A percentile compares a stretch with the other conserved stretches of the same genome.
Conservation (phyloP, 2,329 filamentous ascomycete species). For the Dactylellina drechsleri region DNA sequence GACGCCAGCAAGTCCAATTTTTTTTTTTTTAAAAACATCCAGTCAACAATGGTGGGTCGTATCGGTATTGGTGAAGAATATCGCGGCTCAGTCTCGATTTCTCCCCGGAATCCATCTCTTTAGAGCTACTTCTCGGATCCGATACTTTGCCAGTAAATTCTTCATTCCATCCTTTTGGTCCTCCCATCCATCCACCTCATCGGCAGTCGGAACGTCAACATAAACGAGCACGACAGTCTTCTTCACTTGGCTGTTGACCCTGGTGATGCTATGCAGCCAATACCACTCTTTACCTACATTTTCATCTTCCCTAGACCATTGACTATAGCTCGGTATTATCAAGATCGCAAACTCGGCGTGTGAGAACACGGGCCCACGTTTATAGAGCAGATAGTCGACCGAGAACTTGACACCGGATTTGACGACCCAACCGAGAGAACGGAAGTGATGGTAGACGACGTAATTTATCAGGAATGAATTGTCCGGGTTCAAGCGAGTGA, state of each 20-base stretch:
- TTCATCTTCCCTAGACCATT: slow-evolving; percentile 72
- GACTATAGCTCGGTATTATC: slow-evolving; percentile 81
- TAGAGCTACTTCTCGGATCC: slow-evolving; percentile 80
- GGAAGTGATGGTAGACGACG: slow-evolving; percentile 92
- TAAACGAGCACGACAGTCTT: slow-evolving; percentile 92
- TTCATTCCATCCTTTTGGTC: slow-evolving; percentile 68
- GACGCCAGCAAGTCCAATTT: too few species aligned
- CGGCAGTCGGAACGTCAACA: slow-evolving; percentile 84
- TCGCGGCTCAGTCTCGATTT: slow-evolving; percentile 68
- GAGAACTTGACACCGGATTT: slow-evolving; percentile 93
- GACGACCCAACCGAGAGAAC: slow-evolving; percentile 93
- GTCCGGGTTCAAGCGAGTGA: slow-evolving; percentile 70
- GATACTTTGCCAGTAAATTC: slow-evolving; percentile 74
- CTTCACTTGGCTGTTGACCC: slow-evolving; percentile 86
- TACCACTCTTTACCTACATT: slow-evolving; percentile 70
- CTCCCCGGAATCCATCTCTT: slow-evolving; percentile 87
- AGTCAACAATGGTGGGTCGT: not conserved
- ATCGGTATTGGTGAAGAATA: too few species aligned
- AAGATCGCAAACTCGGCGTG: slow-evolving; percentile 93
- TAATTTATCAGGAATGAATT: slow-evolving; percentile 88
- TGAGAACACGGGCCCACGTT: slow-evolving; percentile 89
- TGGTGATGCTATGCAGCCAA: slow-evolving; percentile 88
- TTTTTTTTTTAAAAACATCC: too few species aligned
- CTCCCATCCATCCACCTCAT: slow-evolving; percentile 64
- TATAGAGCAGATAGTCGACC: slow-evolving; percentile 93